These are phyloP conservation scores for Flaveria brownii DNA, from an alignment of 129 eudicot species.

Conservation along the genomic window DNA sequence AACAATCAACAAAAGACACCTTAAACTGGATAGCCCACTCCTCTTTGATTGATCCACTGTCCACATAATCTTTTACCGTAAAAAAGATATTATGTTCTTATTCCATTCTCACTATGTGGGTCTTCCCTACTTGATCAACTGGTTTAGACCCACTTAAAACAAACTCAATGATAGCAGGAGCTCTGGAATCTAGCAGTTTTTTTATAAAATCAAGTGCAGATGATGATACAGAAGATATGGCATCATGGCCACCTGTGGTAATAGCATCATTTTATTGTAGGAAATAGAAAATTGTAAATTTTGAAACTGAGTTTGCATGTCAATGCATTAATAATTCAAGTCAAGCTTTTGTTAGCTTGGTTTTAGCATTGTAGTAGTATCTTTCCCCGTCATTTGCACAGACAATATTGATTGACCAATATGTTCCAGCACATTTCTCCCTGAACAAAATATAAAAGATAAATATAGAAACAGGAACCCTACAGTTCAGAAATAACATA, in stretches of 20 bases:
- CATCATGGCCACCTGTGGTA: constrained; percentile 94
- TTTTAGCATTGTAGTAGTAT: constrained; percentile 63
- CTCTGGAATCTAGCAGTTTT: constrained; percentile 79
- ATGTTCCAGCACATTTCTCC: constrained; percentile 71
- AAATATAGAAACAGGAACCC: constrained; percentile 14
- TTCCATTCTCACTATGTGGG: constrained; percentile 56
- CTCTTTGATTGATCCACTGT: constrained; percentile 78
- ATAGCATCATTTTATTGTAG: constrained; percentile 46
- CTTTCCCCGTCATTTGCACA: constrained; percentile 52
- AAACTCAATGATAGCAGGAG: constrained; percentile 51
- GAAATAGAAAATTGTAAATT: background rate
- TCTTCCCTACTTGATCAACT: constrained; percentile 42
- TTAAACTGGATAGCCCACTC: constrained; percentile 80
- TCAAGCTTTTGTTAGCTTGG: constrained; percentile 54
- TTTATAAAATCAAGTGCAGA: constrained; percentile 92
- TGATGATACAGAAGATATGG: constrained; percentile 59
- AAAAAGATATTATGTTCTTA: constrained; percentile 51
- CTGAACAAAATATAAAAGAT: constrained; percentile 41
- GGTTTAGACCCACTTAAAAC: constrained; percentile 61
- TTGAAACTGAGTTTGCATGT: constrained; percentile 22
- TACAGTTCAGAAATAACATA: background rate
- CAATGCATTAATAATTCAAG: constrained; percentile 42
- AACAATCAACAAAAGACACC: constrained; percentile 39
- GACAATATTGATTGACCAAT: constrained; percentile 74
- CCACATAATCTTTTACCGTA: constrained; percentile 72